Evolutionary conservation across 2,329 filamentous ascomycete genomes (phyloP), one percentile per base, ranked within the genome.

Genomic region (Neofusicoccum sp.): DNA sequence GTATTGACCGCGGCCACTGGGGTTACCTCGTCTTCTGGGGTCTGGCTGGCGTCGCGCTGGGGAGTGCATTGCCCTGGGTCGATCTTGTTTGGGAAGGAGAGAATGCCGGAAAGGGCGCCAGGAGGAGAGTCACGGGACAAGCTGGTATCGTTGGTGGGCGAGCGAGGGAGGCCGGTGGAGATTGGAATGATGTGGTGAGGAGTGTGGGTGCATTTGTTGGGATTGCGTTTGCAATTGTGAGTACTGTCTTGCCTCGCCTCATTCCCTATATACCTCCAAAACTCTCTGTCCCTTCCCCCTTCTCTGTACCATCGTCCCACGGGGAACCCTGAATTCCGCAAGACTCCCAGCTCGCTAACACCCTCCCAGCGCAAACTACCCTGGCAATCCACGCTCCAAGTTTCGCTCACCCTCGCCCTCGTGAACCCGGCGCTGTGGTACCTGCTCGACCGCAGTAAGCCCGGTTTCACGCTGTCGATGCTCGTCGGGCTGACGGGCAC

Each of bases 361-460:
- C 48, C 67, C 11, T 49, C 49, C 49, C 68, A 96, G 91, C 88
- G 95, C 65, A 91, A 90, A 74, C 84, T 97, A 8, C 90, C 91
- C 1, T 99, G 95, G 95, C 85, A 93, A 68, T 97, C 93, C 7
- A 95, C 92, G 1, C 85, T 96, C n/a, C 95, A 99, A 75, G 87
- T 96, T 20, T 96, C 93, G 1, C 76, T 96, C 28, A 95, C 93
- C 1, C 86, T 99, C 51, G 90, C 92, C 24, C 85, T 98, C 62
- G 91, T 89, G 20, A 98, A 98, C 72, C 93, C 95, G 1, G 89
- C 95, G 8, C 80, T 99, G 16, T 99, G 95, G 95, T 99, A 96
- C 76, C 82, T 98, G 26, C 89, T 99, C 70, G 95, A 99, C 76
- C 90, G 93, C 54, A 95, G 91, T 48, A 87, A 86, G 66, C 84